Conservation (phyloP, 768 basidiomycete species). For the Suillus tomentosus region DNA sequence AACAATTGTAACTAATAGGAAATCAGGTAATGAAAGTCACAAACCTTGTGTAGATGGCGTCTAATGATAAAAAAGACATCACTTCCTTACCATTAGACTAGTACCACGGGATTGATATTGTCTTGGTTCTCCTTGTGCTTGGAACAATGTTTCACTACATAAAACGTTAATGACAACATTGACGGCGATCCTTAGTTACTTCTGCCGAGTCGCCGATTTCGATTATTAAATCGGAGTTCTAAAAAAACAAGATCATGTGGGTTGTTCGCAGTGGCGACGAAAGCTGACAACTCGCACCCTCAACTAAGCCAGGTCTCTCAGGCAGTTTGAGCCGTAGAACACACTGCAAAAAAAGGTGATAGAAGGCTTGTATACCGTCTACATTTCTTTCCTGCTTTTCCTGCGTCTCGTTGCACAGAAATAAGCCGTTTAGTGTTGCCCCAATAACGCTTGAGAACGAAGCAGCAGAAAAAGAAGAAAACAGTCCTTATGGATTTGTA, state of each 20-base stretch:
- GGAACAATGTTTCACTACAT: neutral
- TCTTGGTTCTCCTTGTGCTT: neutral
- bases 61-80: neutral
- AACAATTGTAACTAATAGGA: slow-evolving; percentile 32
- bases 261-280: slow-evolving; percentile 33
- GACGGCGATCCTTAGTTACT: neutral
- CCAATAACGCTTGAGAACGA: slow-evolving; percentile 45
- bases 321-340: slow-evolving; percentile 38
- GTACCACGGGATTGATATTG: too few relatives aligned
- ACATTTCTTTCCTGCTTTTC: slow-evolving; percentile 38
- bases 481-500: slow-evolving; percentile 48
- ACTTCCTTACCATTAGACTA: neutral
- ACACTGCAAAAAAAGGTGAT: slow-evolving; percentile 39
- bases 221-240: slow-evolving; percentile 28
- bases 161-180: neutral
- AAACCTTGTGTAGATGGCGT: neutral
- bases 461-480: slow-evolving; percentile 42
- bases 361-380: slow-evolving; percentile 41
- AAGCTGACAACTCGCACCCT: slow-evolving; percentile 39
- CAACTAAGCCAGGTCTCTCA: slow-evolving; percentile 41
- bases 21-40: slow-evolving; percentile 30
- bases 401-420: slow-evolving; percentile 43
- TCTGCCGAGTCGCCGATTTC: slow-evolving; percentile 25
- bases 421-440: slow-evolving; percentile 48
- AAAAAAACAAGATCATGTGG: slow-evolving; percentile 23